Evolutionary conservation across 2,329 filamentous ascomycete genomes (phyloP).

Genomic region (Scytalidium lignicola): DNA sequence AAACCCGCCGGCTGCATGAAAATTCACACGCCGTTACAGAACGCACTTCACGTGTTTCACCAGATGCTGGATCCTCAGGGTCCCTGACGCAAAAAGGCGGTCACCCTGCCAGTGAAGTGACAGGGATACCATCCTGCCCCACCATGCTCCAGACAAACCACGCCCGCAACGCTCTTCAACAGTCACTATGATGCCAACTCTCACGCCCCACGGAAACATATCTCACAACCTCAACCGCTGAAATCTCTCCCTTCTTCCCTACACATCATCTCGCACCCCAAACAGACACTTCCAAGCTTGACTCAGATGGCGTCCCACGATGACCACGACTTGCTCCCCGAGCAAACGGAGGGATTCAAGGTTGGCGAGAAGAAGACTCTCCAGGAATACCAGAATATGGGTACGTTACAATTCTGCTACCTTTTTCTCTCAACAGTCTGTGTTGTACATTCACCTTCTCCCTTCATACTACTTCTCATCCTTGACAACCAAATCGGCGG

Average conservation of each 20-base stretch:
- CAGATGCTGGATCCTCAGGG: not conserved
- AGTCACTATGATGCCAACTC: not conserved
- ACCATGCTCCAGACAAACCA: conserved; percentile 58
- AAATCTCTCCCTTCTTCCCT: not conserved
- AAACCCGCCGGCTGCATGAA: no score
- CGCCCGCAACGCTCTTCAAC: conserved; percentile 44
- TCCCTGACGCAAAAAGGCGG: conserved; percentile 6
- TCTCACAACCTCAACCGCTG: not conserved
- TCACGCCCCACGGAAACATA: no score
- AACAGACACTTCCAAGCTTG: not conserved
- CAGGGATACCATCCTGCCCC: conserved; percentile 9
- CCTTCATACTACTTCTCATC: not conserved
- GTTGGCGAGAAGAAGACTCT: conserved; percentile 98
- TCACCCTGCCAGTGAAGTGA: conserved; percentile 1
- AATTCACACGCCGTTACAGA: not conserved
- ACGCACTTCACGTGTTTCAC: conserved; percentile 3
- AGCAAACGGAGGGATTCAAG: conserved; percentile 94
- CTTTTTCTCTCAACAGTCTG: not conserved
- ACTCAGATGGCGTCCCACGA: conserved; percentile 39
- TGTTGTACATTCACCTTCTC: not conserved
- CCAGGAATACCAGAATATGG: conserved; percentile 89
- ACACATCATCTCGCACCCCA: not conserved
- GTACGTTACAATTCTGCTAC: conserved; percentile 46
- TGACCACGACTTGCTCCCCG: conserved; percentile 78
- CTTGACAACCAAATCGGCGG: not conserved